These are phyloP conservation scores for Phytopythium cucurbitacearum DNA, from an alignment of 352 stramenopile genomes.

Conservation along the genomic window DNA sequence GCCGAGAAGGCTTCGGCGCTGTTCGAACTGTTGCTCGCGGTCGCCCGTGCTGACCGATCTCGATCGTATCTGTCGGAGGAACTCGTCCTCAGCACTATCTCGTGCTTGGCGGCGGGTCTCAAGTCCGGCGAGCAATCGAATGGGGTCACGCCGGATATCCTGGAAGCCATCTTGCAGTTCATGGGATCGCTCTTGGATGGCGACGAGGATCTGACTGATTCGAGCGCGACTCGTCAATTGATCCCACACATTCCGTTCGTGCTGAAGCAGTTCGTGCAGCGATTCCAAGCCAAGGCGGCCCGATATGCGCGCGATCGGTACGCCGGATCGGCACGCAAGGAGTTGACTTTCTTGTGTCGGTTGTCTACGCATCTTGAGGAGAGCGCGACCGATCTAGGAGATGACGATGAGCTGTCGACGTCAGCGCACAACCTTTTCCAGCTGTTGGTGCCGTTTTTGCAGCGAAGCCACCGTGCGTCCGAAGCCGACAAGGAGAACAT, in stretches of 20 bases:
- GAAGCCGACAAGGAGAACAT: constrained; percentile 79
- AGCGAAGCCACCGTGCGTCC: constrained; percentile 77
- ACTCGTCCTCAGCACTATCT: constrained; percentile 50
- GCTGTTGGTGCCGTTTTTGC: constrained; percentile 77
- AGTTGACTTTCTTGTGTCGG: constrained; percentile 77
- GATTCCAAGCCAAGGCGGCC: constrained; percentile 77
- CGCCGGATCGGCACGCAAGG: constrained; percentile 74
- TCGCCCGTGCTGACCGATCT: constrained; percentile 40
- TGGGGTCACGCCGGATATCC: constrained; percentile 60
- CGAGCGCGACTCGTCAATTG: constrained; percentile 18
- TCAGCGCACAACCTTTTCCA: constrained; percentile 80
- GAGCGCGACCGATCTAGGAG: constrained; percentile 21
- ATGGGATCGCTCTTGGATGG: constrained; percentile 75
- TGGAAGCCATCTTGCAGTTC: constrained; percentile 72
- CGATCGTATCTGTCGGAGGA: constrained; percentile 31
- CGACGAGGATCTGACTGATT: constrained; percentile 31
- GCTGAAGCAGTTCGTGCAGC: constrained; percentile 71
- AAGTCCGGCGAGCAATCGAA: constrained; percentile 17
- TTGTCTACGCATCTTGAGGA: constrained; percentile 59
- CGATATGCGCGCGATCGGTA: constrained; percentile 74
- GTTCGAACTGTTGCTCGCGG: constrained; percentile 64
- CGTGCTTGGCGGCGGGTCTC: constrained; percentile 61
- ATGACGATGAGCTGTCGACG: constrained; percentile 3
- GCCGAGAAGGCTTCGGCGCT: constrained; percentile 73
- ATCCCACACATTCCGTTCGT: constrained; percentile 77